Conservation (phyloP, 2,329 filamentous ascomycete species). For the Drechslerella coelobrocha region DNA sequence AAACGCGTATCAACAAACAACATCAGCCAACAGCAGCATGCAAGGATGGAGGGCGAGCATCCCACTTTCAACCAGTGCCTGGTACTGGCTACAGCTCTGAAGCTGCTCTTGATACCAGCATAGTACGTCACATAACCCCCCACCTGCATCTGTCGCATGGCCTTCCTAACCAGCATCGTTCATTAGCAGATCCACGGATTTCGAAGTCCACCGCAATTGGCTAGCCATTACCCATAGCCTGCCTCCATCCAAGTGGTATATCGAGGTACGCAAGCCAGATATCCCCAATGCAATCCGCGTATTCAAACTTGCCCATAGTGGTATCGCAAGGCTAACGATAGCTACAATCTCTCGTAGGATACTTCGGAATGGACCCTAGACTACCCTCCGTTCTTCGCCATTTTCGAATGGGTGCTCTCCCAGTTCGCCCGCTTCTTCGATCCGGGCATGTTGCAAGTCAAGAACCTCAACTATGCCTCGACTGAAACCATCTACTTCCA, state of each 20-base stretch:
- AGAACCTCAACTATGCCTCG: slow-evolving; percentile 83
- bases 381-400: slow-evolving; percentile 97
- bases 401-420: slow-evolving; percentile 92
- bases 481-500: slow-evolving; percentile 97
- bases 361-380: slow-evolving; percentile 99
- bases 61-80: slow-evolving; percentile 90
- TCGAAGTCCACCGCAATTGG: slow-evolving; percentile 99
- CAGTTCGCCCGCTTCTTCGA: slow-evolving; percentile 79
- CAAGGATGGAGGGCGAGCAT: slow-evolving; percentile 62
- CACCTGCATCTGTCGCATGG: background rate
- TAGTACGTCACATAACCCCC: slow-evolving; percentile 67
- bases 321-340: slow-evolving; percentile 10
- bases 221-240: slow-evolving; percentile 92
- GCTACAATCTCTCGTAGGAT: slow-evolving; percentile 63
- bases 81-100: slow-evolving; percentile 83
- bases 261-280: slow-evolving; percentile 66
- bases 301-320: background rate
- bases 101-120: slow-evolving; percentile 88
- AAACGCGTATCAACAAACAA: background rate
- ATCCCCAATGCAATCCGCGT: background rate
- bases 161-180: slow-evolving; percentile 20
- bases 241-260: slow-evolving; percentile 89
- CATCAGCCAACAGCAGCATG: background rate
- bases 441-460: slow-evolving; percentile 78
- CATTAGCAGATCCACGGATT: slow-evolving; percentile 93